Evolutionary conservation across 306 rosid genomes (phyloP).

Genomic region (Oemleria cerasiformis): DNA sequence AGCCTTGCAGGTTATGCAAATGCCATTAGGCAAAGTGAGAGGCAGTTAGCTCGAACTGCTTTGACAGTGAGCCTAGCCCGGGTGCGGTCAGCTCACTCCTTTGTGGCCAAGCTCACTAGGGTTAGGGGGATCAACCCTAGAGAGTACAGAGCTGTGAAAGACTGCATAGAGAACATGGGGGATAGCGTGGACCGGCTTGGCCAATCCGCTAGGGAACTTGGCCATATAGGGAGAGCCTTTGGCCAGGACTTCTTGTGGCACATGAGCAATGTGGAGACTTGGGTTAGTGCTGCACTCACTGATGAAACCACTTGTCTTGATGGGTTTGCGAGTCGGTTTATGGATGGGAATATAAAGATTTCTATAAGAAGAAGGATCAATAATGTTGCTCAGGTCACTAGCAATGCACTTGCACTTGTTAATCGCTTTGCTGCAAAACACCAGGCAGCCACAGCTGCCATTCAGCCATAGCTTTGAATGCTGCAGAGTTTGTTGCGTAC

Average conservation of each 20-base stretch:
- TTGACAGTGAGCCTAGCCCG: constrained; percentile 57
- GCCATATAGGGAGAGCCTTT: constrained; percentile 29
- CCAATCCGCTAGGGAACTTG: constrained; percentile 57
- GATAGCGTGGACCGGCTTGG: constrained; percentile 58
- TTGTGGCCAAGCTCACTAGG: constrained; percentile 44
- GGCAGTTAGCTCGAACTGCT: constrained; percentile 56
- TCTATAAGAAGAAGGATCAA: constrained; percentile 38
- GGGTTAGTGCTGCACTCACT: constrained; percentile 84
- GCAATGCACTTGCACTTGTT: constrained; percentile 77
- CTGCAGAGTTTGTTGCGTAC: constrained; percentile 1
- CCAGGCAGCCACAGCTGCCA: constrained; percentile 8
- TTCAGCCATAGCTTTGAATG: constrained; percentile 14
- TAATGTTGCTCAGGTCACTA: constrained; percentile 66
- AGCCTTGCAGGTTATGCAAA: constrained; percentile 42
- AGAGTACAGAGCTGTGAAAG: constrained; percentile 56
- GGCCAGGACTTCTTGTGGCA: constrained; percentile 69
- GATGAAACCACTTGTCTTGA: constrained; percentile 76
- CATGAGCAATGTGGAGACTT: constrained; percentile 79
- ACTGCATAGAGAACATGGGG: constrained; percentile 73
- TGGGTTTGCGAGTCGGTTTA: constrained; percentile 41
- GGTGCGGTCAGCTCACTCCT: constrained; percentile 41
- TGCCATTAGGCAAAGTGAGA: constrained; percentile 45
- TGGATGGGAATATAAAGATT: constrained; percentile 52
- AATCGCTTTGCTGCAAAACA: constrained; percentile 55
- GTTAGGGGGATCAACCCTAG: constrained; percentile 37